Evolutionary conservation across 805 yeast genomes (phyloP).

Genomic region (Saturnispora saitoi): DNA sequence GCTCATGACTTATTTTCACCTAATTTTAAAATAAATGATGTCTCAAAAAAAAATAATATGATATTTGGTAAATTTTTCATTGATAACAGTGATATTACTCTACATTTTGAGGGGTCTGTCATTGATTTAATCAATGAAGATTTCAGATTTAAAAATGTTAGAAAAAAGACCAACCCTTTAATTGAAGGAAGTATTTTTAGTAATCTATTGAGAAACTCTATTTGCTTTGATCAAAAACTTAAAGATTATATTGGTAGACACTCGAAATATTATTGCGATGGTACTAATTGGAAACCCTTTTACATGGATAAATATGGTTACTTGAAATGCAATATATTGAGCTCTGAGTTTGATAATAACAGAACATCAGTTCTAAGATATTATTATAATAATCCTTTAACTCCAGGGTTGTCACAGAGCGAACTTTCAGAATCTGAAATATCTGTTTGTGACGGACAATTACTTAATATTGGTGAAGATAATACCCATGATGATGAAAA

Average conservation of each 20-base stretch:
- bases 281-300: constrained; percentile 23
- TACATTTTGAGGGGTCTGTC: constrained; percentile 18
- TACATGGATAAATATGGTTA: constrained; percentile 25
- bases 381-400: not conserved
- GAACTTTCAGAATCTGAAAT: constrained; percentile 7
- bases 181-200: constrained; percentile 27
- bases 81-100: not conserved
- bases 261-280: constrained; percentile 10
- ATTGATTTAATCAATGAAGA: constrained; percentile 26
- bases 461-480: not conserved
- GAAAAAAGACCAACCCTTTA: constrained; percentile 12
- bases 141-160: constrained; percentile 19
- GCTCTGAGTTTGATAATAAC: not conserved
- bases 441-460: constrained; percentile 5
- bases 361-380: not conserved
- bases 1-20: constrained; percentile 5
- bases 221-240: constrained; percentile 22
- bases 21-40: constrained; percentile 1
- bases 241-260: constrained; percentile 21
- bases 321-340: constrained; percentile 6
- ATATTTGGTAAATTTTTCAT: not conserved
- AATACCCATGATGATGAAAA: no score
- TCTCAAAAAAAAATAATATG: not conserved
- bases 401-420: constrained; percentile 7
- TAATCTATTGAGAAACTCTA: constrained; percentile 23